Evolutionary conservation across 371 early-diverging fungal genomes (phyloP).

Genomic region (Apophysomyces sp.): DNA sequence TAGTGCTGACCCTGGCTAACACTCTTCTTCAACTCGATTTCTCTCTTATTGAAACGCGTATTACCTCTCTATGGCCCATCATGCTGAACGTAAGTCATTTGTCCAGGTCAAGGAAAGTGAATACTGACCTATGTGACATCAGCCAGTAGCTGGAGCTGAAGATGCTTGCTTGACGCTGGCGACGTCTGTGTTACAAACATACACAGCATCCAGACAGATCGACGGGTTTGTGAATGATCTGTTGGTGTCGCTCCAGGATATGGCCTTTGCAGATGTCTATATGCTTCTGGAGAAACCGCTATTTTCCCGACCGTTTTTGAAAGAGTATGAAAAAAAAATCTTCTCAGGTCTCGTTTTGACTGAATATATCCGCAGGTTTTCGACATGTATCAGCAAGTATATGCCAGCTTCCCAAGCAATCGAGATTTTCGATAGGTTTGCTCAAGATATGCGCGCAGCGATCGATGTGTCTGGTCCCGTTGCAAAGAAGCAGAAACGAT

Average conservation of each 20-base stretch:
- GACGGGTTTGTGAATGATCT: conserved; percentile 43
- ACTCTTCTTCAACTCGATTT: conserved; percentile 45
- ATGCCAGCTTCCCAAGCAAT: conserved; percentile 49
- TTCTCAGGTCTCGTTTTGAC: background rate
- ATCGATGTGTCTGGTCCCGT: conserved; percentile 13
- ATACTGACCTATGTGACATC: background rate
- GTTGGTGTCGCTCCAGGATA: conserved; percentile 24
- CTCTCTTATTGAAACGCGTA: conserved; percentile 32
- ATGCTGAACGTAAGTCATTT: conserved; percentile 32
- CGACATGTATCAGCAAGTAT: conserved; percentile 28
- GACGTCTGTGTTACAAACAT: conserved; percentile 29
- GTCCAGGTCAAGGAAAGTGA: background rate
- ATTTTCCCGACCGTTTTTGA: conserved; percentile 40
- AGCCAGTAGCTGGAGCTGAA: conserved; percentile 30
- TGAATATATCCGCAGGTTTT: conserved; percentile 19
- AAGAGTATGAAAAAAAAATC: conserved; percentile 41
- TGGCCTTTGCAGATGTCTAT: conserved; percentile 17
- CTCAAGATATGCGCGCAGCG: conserved; percentile 20
- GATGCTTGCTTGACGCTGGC: conserved; percentile 22
- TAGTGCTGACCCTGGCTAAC: conserved; percentile 28
- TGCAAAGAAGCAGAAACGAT: conserved; percentile 33
- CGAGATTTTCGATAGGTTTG: conserved; percentile 40
- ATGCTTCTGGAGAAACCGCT: conserved; percentile 35
- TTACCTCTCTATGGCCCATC: conserved; percentile 33
- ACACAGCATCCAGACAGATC: conserved; percentile 55